Base-by-base conservation (phyloP, 116 monocot genomes). In the Papilionanthe hybrid region DNA sequence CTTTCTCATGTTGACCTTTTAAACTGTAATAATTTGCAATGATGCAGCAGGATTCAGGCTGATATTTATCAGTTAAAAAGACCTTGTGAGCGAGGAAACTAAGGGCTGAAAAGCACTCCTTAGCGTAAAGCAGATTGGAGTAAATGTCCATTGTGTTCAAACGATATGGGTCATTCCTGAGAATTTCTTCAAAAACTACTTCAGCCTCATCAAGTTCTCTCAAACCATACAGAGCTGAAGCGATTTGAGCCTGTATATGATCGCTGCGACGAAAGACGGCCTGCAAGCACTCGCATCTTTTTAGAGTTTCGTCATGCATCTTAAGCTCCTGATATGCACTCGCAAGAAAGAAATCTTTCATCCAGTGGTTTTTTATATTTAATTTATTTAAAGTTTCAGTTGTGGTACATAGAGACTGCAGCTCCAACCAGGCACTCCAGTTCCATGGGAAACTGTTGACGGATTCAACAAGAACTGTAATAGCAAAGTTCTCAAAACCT, bases 11-110 rank as follows among this genome's bases (percentile, higher is more conserved):
- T 66, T 87, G 94, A 0, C 98, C 98, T 71, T 94, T 98, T 82
- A 98, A 82, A 85, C 93, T 94, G 83, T 91, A 98, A 79, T 98
- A 98, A 81, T 98, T 98, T 58, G 93, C 98, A 23, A 94, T 98
- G 41, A 94, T 91, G 87, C 96, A 93, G 79, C 96, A 96, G 19
- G 93, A 92, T 57, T 96, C 94, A 49, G 96, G 92, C 7, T 92
- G 82, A 65, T 93, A 96, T 84, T 98, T 98, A 78, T 98, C 98
- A 30, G 92, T 93, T 78, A 91, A 87, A 81, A 91, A 98, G 28
- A 98, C 93, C 82, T 90, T 83, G 84, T 98, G 98, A 19, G 98
- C 98, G 45, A 98, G 91, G 78, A 90, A 91, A 81, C 93, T 93
- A 37, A 94, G 72, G 63, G 92, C 81, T 23, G 90, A 80, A 50